Conservation (phyloP, 2,329 filamentous ascomycete genomes). For the Orbilia brochopaga region DNA sequence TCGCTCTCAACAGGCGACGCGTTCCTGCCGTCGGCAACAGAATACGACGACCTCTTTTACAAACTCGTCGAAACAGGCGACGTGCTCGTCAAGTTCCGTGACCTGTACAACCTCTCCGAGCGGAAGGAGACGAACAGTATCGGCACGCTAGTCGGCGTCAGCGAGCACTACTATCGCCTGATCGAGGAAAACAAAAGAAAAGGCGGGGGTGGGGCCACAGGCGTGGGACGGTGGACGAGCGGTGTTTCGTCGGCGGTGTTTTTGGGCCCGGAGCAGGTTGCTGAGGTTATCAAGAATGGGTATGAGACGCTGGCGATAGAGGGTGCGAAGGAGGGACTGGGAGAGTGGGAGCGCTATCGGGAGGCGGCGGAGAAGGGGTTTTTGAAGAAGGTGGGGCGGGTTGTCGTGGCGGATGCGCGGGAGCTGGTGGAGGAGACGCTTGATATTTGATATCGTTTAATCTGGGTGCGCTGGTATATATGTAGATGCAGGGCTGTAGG, state of each 20-base stretch:
- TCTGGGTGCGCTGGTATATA: too few species aligned
- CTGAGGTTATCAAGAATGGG: slow-evolving; percentile 90
- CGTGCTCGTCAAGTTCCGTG: slow-evolving; percentile 78
- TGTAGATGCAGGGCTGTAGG: too few species aligned
- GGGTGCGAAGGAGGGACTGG: slow-evolving; percentile 78
- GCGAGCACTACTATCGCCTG: slow-evolving; percentile 83
- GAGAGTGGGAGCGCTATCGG: slow-evolving; percentile 82
- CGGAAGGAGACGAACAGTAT: slow-evolving; percentile 71
- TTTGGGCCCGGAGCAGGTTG: slow-evolving; percentile 81
- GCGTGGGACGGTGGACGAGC: slow-evolving; percentile 62
- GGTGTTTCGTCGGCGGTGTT: slow-evolving; percentile 31
- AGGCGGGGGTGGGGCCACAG: slow-evolving; percentile 62
- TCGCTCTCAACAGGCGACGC: slow-evolving; percentile 85
- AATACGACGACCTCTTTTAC: slow-evolving; percentile 97
- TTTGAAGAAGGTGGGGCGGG: slow-evolving; percentile 84
- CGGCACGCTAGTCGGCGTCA: slow-evolving; percentile 80
- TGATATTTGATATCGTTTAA: too few species aligned
- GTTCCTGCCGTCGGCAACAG: slow-evolving; percentile 83
- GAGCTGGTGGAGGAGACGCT: slow-evolving; percentile 61
- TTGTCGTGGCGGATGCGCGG: slow-evolving; percentile 74
- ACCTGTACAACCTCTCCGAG: slow-evolving; percentile 70
- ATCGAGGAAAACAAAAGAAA: slow-evolving; percentile 66
- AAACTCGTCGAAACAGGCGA: slow-evolving; percentile 94
- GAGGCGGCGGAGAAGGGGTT: slow-evolving; percentile 84
- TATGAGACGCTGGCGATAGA: slow-evolving; percentile 95